Evolutionary conservation across 1,139 yeast species (phyloP), one percentile per base, ranked within the genome.

Genomic region (Geotrichum aggregatum): DNA sequence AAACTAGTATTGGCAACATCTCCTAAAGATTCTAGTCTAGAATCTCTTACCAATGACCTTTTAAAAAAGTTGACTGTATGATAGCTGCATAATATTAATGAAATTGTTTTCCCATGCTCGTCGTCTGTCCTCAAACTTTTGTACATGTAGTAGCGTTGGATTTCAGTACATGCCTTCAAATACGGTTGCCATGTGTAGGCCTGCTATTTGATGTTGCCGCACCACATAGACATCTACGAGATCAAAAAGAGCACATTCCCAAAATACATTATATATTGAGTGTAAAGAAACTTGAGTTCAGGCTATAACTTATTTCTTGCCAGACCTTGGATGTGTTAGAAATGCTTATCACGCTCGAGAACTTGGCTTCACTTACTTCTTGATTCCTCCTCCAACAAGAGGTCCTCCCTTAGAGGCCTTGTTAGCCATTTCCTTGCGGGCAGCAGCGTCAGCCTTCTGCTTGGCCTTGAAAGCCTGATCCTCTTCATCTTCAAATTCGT

Each of bases 401-500:
- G 96, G 96, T 50, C 96, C 96, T 59, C 96, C 96, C 66, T 85
- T 81, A 64, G 86, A 76, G 56, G 96, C 94, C 72, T 86, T 83
- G 53, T 84, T 81, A 59, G 94, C 91, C 84, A 91, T 79, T 54
- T 85, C 95, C 74, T 91, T 89, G 72, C 83, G 83, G 41, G 96
- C 96, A 66, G 85, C 87, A 61, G 92, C 96, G 60, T 87, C 97
- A 53, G 95, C 96, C 73, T 84, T 87, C 74, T 87, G 95, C 77
- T 88, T 91, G 66, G 86, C 92, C 76, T 88, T 87, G 79, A 83
- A 89, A 4, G 96, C 96, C 33, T 76, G 56, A 61, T 89, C 97
- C 55, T 89, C 97, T 5, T 91, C 96, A 67, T 88, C 96, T 39
- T 77, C 72, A 26, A 81, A 84, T 54, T 83, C 87, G 57, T 74